Percentiles rank a stretch among this genome's conserved stretches.
Conservation (phyloP, 768 basidiomycete genomes). For the Cystoderma amianthinum region DNA sequence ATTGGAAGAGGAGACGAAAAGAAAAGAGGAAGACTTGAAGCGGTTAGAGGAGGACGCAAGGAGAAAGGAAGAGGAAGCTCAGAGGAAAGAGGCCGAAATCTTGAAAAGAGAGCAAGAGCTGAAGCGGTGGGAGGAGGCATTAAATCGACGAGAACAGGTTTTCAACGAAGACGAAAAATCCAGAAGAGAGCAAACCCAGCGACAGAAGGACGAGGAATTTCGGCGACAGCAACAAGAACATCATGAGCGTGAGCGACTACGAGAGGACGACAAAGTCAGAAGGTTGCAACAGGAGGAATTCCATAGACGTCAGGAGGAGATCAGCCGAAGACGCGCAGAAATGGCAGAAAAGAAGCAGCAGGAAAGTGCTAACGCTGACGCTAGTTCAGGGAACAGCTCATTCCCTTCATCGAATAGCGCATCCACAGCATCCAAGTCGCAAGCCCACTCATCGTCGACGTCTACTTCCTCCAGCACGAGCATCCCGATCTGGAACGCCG, state of each 20-base stretch:
- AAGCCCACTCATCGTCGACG: constrained; percentile 7
- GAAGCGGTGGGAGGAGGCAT: constrained; percentile 26
- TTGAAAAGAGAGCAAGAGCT: constrained; percentile 20
- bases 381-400: constrained; percentile 19
- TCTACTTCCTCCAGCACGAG: constrained; percentile 12
- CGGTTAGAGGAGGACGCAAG: constrained; percentile 14
- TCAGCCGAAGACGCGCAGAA: constrained; percentile 33
- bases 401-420: constrained; percentile 13
- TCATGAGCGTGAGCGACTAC: constrained; percentile 9
- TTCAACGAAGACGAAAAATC: constrained; percentile 12
- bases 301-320: constrained; percentile 35
- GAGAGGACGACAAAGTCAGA: constrained; percentile 8
- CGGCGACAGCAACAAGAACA: constrained; percentile 17
- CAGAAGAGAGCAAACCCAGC: constrained; percentile 3
- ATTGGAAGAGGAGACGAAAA: constrained; percentile 17
- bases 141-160: constrained; percentile 24
- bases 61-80: constrained; percentile 11
- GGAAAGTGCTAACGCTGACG: constrained; percentile 30
- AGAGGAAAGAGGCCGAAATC: constrained; percentile 13
- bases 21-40: constrained; percentile 12
- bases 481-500: constrained; percentile 19
- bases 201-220: constrained; percentile 1
- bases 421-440: constrained; percentile 3
- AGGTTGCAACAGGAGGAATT: constrained; percentile 30
- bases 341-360: constrained; percentile 40